Evolutionary conservation across 2,329 filamentous ascomycete species (phyloP).

Genomic region (Dactylonectria macrodidyma): DNA sequence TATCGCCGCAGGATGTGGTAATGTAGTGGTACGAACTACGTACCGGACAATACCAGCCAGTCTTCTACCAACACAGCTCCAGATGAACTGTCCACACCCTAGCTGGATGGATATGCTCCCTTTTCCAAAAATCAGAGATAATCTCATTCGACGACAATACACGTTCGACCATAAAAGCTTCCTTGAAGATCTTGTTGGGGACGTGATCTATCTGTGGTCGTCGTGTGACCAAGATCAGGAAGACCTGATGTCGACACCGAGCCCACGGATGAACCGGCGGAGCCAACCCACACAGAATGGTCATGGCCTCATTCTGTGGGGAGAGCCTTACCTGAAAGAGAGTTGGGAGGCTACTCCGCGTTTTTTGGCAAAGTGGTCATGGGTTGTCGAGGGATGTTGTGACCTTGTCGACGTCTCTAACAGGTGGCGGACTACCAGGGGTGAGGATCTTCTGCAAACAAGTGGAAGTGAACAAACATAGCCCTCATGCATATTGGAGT

Average conservation of each 20-base stretch:
- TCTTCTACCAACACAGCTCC: conserved; percentile 36
- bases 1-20: not conserved
- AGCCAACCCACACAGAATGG: not conserved
- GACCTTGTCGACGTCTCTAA: conserved; percentile 21
- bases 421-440: conserved; percentile 22
- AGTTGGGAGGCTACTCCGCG: conserved; percentile 31
- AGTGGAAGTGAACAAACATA: too few relatives aligned
- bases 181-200: conserved; percentile 26
- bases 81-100: conserved; percentile 37
- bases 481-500: too few relatives aligned
- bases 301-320: conserved; percentile 32
- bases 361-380: conserved; percentile 28
- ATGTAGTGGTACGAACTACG: conserved; percentile 11
- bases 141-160: conserved; percentile 28
- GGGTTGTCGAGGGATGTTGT: conserved; percentile 17
- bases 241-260: not conserved
- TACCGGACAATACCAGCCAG: conserved; percentile 14
- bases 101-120: conserved; percentile 35
- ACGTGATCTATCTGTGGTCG: not conserved
- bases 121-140: conserved; percentile 34
- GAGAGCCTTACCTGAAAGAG: conserved; percentile 23
- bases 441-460: not conserved
- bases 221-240: not conserved
- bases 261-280: not conserved
- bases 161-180: conserved; percentile 30